Evolutionary conservation across 2,329 filamentous ascomycete genomes (phyloP).

Genomic region (Delphinella strobiligena): DNA sequence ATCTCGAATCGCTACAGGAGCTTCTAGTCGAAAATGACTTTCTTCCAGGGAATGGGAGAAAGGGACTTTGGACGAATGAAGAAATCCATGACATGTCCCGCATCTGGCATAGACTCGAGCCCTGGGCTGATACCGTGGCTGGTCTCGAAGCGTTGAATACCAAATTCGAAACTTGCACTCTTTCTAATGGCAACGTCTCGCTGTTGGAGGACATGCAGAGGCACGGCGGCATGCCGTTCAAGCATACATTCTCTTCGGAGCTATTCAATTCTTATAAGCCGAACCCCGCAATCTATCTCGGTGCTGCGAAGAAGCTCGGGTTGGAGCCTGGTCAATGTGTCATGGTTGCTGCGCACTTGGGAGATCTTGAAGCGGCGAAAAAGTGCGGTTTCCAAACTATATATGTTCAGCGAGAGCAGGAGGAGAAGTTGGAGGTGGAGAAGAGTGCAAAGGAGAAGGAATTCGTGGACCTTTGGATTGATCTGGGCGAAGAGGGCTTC

Average conservation of each 20-base stretch:
- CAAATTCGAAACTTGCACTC: conserved; percentile 48
- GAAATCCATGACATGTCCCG: conserved; percentile 35
- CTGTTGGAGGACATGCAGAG: conserved; percentile 54
- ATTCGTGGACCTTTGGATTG: conserved; percentile 56
- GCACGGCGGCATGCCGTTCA: conserved; percentile 50
- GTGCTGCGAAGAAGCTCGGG: conserved; percentile 49
- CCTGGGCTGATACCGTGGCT: conserved; percentile 53
- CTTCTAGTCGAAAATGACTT: conserved; percentile 34
- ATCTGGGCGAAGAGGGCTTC: conserved; percentile 38
- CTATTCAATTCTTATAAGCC: conserved; percentile 69
- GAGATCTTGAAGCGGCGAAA: conserved; percentile 56
- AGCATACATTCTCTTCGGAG: conserved; percentile 52
- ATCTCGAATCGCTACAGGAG: conserved; percentile 48
- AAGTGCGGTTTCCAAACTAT: conserved; percentile 54
- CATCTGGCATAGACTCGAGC: conserved; percentile 59
- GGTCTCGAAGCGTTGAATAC: conserved; percentile 44
- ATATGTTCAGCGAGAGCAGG: conserved; percentile 56
- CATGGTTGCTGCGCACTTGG: conserved; percentile 67
- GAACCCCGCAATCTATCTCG: conserved; percentile 52
- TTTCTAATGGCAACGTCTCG: conserved; percentile 62
- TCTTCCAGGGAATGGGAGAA: conserved; percentile 18
- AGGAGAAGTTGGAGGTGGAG: conserved; percentile 50
- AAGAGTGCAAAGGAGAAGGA: conserved; percentile 40
- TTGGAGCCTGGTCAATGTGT: conserved; percentile 50
- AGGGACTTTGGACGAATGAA: conserved; percentile 44